Base-by-base conservation (phyloP, 2,329 filamentous ascomycete species). In the Herpotrichia juniperi region DNA sequence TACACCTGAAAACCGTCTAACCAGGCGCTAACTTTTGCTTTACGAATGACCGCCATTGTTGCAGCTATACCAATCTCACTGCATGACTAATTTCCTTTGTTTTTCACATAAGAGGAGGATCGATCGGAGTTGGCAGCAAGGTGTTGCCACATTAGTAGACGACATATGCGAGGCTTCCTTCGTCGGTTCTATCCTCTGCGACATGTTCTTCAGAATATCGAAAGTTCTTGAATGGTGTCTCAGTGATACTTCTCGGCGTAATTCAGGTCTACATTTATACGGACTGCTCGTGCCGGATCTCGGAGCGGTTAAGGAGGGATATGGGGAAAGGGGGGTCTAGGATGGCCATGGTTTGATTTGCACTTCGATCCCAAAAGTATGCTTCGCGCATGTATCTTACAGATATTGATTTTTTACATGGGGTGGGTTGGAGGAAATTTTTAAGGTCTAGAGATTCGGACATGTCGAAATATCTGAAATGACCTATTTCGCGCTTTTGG, bases 301-400 rank as follows among this genome's bases (percentile, higher is more conserved):
- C 17, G 34, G 34, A 6, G 34, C 34, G 21, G 17, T 4, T 12
- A 37, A 17, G 37, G n/a, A 19, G 21, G 37, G 37, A 16, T 25
- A 40, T 40, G 19, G 21, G n/a, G 21, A 40, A 40, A 4, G 21
- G 37, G 11, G 37, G 37, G 32, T 32, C 37, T 16, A 21, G 45
- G 39, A 43, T 28, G 53, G 14, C 39, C 21, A 35, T n/a, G 40
- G 19, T 19, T 31, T 35, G 9, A 21, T 25, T 12, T 34, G 35
- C 37, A 30, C 31, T 44, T 21, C 17, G 17, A 31, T 26, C 34
- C 45, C 14, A 56, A 56, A 56, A 56, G 49, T 56, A 56, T 51
- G 26, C 37, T 55, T 49, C 53, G 49, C 32, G 30, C 42, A 50
- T 51, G 43, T 53, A 53, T 51, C 50, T 47, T 51, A 50, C 40